Conservation (phyloP, 345 rosid genomes). For the Corchorus olitorius region DNA sequence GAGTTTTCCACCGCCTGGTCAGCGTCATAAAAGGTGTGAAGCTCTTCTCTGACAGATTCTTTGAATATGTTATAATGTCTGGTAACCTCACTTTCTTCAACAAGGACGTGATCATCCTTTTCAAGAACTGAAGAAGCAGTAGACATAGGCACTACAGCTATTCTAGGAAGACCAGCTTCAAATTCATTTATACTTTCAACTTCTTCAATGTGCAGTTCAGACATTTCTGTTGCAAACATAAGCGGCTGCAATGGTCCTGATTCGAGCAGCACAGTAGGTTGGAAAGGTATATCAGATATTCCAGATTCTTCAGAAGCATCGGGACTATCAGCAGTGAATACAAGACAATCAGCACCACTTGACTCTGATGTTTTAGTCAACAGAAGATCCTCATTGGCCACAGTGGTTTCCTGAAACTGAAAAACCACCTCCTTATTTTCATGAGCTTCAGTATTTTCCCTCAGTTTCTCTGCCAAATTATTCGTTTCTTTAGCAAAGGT, state of each 20-base stretch:
- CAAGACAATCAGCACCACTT: constrained; percentile 30
- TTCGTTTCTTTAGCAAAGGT: constrained; percentile 23
- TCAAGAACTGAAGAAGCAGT: constrained; percentile 36
- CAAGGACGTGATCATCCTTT: constrained; percentile 32
- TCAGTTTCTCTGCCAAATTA: constrained; percentile 25
- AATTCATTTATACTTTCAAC: constrained; percentile 24
- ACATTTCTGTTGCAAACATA: constrained; percentile 29
- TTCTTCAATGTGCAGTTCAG: constrained; percentile 34
- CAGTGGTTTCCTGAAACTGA: constrained; percentile 32
- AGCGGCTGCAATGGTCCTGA: constrained; percentile 43
- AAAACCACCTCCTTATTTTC: constrained; percentile 30
- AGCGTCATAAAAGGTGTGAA: constrained; percentile 56
- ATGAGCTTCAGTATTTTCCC: constrained; percentile 14
- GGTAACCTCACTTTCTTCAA: constrained; percentile 27
- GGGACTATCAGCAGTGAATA: constrained; percentile 12
- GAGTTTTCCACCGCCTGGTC: constrained; percentile 39
- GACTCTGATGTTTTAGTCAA: constrained; percentile 24
- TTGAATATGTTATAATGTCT: constrained; percentile 27
- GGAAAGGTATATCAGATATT: constrained; percentile 28
- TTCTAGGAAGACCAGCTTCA: constrained; percentile 30
- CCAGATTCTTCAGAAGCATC: constrained; percentile 34
- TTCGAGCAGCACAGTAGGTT: constrained; percentile 28
- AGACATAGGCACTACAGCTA: constrained; percentile 23
- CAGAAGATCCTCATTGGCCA: constrained; percentile 25
- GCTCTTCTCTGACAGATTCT: constrained; percentile 59